phyloP scores from a whole-genome alignment of 2,329 filamentous ascomycete genomes.

The Pyricularia pennisetigena region DNA sequence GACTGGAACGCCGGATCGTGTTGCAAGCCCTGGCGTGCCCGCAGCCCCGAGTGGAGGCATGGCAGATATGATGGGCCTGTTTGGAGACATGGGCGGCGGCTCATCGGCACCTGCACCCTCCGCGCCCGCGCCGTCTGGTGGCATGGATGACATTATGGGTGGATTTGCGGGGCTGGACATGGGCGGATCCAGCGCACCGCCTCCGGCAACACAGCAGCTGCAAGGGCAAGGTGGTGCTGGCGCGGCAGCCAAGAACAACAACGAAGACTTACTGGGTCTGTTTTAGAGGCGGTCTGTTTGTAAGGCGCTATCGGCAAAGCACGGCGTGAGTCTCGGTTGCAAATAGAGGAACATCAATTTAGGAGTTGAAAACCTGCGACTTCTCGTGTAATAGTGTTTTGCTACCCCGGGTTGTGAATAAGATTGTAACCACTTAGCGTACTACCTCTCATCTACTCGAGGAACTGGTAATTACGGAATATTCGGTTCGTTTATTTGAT shows the following conservation, averaged over 20 bases:
- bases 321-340: background rate
- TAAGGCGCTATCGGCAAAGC: background rate
- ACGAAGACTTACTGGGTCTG: slow-evolving; percentile 52
- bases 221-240: slow-evolving; percentile 23
- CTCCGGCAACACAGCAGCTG: slow-evolving; percentile 53
- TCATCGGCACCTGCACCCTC: slow-evolving; percentile 16
- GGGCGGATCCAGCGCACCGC: slow-evolving; percentile 51
- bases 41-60: slow-evolving; percentile 33
- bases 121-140: slow-evolving; percentile 21
- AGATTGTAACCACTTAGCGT: too few relatives aligned
- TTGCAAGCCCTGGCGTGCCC: slow-evolving; percentile 46
- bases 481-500: too few relatives aligned
- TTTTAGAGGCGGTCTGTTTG: slow-evolving; percentile 27
- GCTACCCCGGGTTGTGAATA: too few relatives aligned
- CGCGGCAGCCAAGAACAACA: slow-evolving; percentile 35
- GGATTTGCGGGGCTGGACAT: slow-evolving; percentile 79
- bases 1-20: slow-evolving; percentile 57
- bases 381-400: background rate
- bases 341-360: background rate
- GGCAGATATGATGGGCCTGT: slow-evolving; percentile 60
- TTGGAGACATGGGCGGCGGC: slow-evolving; percentile 49
- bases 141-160: slow-evolving; percentile 81
- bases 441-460: too few relatives aligned
- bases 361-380: background rate
- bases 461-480: too few relatives aligned